phyloP scores from a whole-genome alignment of 768 basidiomycete species.

The Mycena haematopus region DNA sequence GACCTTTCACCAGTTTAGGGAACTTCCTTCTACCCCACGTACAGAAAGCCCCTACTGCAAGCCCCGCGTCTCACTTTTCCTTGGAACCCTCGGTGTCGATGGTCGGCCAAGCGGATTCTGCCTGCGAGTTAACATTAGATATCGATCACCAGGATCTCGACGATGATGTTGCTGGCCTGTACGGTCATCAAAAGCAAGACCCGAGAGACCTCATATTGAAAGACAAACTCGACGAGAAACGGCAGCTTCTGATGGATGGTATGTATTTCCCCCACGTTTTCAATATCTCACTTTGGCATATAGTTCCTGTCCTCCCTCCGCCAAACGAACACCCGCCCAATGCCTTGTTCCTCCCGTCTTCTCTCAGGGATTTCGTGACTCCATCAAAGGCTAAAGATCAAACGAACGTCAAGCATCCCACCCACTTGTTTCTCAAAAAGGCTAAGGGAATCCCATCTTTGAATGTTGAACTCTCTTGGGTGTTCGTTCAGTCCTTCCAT shows the following conservation, averaged over 20 bases:
- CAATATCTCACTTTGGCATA: conserved; percentile 4
- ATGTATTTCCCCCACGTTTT: conserved; percentile 5
- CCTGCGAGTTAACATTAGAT: conserved; percentile 6
- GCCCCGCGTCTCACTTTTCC: conserved; percentile 25
- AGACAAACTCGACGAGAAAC: conserved; percentile 58
- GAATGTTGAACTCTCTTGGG: conserved; percentile 69
- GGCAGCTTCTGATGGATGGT: conserved; percentile 64
- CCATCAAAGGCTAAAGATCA: conserved; percentile 31
- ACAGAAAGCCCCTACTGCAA: neutral
- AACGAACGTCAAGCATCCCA: conserved; percentile 4
- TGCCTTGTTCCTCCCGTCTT: conserved; percentile 40
- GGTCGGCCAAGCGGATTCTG: conserved; percentile 37
- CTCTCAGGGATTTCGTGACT: conserved; percentile 36
- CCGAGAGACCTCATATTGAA: conserved; percentile 52
- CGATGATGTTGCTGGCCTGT: conserved; percentile 41
- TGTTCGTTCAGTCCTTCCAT: conserved; percentile 46
- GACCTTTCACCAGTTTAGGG: conserved; percentile 38
- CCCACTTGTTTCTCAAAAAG: conserved; percentile 52
- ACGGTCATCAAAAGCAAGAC: conserved; percentile 35
- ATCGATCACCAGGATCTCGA: conserved; percentile 34
- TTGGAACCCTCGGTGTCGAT: conserved; percentile 39
- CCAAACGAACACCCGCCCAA: conserved; percentile 55
- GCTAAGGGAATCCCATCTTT: conserved; percentile 65
- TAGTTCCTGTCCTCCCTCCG: conserved; percentile 63
- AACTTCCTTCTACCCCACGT: conserved; percentile 47